phyloP scores from a whole-genome alignment of 306 rosid species.

The peach (Prunus persica) region Prunus_persica_NCBIv2 NC_034012.1:6804001-6804500 shows the following conservation, averaged over 20 bases:
- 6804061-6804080: neutral
- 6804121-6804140: slow-evolving; percentile 21
- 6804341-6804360: neutral
- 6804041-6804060: neutral
- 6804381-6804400: neutral
- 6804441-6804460: slow-evolving; percentile 1
- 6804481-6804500: neutral
- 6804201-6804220: slow-evolving; percentile 85
- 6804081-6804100: slow-evolving; percentile 13
- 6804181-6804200: slow-evolving; percentile 71
- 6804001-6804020: slow-evolving; percentile 55
- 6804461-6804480: neutral
- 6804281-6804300: slow-evolving; percentile 56
- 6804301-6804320: neutral
- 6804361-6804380: neutral
- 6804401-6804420: neutral
- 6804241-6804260: slow-evolving; percentile 75
- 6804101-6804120: slow-evolving; percentile 2
- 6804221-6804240: slow-evolving; percentile 82
- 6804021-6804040: neutral
- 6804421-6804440: slow-evolving; percentile 6
- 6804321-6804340: neutral
- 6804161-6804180: slow-evolving; percentile 84
- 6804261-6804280: slow-evolving; percentile 86
- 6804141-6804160: slow-evolving; percentile 66